Percentiles rank a stretch among this genome's conserved stretches.
Conservation (phyloP, 2,329 filamentous ascomycete species). For the Calonectria hawksworthii region DNA sequence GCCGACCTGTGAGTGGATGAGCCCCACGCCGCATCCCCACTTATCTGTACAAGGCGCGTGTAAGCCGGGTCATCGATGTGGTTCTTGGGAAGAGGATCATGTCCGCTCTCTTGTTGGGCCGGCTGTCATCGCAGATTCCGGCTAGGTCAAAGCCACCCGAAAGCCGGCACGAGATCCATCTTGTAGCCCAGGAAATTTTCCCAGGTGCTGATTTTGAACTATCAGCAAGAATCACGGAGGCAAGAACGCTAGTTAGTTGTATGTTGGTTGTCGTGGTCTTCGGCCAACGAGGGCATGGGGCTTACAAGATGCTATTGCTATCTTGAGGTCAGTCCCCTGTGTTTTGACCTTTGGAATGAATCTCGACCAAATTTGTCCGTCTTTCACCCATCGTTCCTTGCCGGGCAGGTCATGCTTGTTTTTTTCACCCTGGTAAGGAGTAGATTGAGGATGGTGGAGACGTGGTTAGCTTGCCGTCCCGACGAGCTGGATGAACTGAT, state of each 20-base stretch:
- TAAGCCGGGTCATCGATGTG: neutral
- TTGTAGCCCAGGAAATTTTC: too few species aligned
- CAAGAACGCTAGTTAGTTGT: neutral
- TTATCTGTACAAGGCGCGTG: neutral
- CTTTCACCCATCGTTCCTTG: neutral
- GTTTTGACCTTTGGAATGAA: too few species aligned
- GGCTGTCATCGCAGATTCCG: neutral
- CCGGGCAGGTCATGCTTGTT: too few species aligned
- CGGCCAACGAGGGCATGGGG: neutral
- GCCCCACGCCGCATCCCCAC: neutral
- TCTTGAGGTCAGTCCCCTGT: neutral
- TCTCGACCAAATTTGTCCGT: neutral
- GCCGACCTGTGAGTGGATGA: neutral
- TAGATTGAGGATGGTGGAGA: neutral
- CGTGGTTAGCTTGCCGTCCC: neutral
- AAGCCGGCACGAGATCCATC: neutral
- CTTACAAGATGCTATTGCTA: neutral
- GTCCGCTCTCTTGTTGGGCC: neutral
- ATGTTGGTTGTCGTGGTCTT: neutral
- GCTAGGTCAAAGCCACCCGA: neutral
- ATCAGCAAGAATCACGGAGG: neutral
- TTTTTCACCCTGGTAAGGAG: neutral
- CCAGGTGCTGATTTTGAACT: neutral
- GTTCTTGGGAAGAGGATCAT: neutral
- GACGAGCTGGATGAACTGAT: neutral